Conservation (phyloP, 768 basidiomycete genomes). For the Boletellus ananas region DNA sequence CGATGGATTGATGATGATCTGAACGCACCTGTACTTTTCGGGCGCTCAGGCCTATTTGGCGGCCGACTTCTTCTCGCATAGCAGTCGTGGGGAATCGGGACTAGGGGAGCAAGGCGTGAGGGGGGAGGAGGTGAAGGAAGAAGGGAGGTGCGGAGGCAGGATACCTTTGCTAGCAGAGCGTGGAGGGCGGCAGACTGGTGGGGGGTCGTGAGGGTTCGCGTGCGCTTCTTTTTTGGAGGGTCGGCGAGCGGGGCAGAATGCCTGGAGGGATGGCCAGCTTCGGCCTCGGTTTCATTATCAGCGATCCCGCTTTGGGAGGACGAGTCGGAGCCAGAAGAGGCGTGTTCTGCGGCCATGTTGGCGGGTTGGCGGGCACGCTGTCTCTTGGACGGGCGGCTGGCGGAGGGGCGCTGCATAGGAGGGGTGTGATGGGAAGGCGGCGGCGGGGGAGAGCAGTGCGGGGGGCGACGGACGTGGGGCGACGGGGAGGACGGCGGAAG, state of each 20-base stretch:
- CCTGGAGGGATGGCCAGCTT: slow-evolving; percentile 41
- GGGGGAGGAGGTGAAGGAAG: not conserved
- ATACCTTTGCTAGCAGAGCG: slow-evolving; percentile 80
- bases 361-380: slow-evolving; percentile 2
- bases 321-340: slow-evolving; percentile 32
- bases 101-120: slow-evolving; percentile 35
- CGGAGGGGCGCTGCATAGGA: not conserved
- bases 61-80: slow-evolving; percentile 83
- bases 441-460: no score
- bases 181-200: slow-evolving; percentile 88
- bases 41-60: slow-evolving; percentile 83
- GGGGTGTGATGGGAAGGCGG: not conserved
- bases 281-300: slow-evolving; percentile 55
- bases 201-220: slow-evolving; percentile 82
- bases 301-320: slow-evolving; percentile 56
- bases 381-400: slow-evolving; percentile 20
- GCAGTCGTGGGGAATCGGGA: slow-evolving; percentile 87
- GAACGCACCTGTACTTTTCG: slow-evolving; percentile 81
- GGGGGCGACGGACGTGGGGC: not conserved
- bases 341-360: slow-evolving; percentile 23
- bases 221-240: slow-evolving; percentile 60
- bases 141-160: not conserved
- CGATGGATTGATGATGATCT: slow-evolving; percentile 1
- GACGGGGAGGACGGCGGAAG: no score
- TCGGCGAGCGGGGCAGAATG: slow-evolving; percentile 29